Base-by-base conservation (phyloP, 768 basidiomycete genomes). In the Inosperma sp. region DNA sequence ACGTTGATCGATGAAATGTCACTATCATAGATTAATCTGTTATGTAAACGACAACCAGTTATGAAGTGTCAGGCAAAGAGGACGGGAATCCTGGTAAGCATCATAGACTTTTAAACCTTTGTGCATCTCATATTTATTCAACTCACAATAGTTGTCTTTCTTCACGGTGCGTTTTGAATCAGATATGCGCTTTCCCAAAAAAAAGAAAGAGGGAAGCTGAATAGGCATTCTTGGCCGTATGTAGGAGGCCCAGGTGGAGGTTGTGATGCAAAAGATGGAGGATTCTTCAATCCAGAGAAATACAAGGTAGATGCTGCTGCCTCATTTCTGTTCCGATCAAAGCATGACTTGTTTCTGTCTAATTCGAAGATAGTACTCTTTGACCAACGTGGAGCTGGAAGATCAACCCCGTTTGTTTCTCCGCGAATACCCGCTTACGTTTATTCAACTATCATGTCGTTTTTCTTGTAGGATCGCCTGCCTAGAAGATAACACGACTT, bases 371-470 rank as follows among this genome's bases (percentile, higher is more conserved):
- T 94, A 60, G 68, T 95, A 54, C 76, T 95, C 19, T 82, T 93
- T 57, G 93, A 96, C 68, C 94, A 97, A 67, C 77, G 94, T 53
- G 94, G 94, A 13, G 66, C 87, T 13, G 94, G 94, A 16, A 86
- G 89, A 59, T 91, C 88, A 14, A 88, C 77, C 0, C 93, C 93
- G 82, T 89, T 65, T 54, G 83, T 72, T 29, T 30, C 25, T 33
- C 25, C 34, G 41, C 13, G 22, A 35, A 31, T 7, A 8, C 19
- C 5, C 34, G 29, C n/a, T n/a, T n/a, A n/a, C n/a, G n/a, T n/a
- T n/a, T n/a, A n/a, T n/a, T n/a, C n/a, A n/a, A n/a, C n/a, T n/a
- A n/a, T n/a, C n/a, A n/a, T n/a, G n/a, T n/a, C n/a, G n/a, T n/a
- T n/a, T n/a, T n/a, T n/a, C n/a, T n/a, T n/a, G 27, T 39, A 92